Evolutionary conservation across 345 rosid species (phyloP).

Genomic region (Syzygium grande): DNA sequence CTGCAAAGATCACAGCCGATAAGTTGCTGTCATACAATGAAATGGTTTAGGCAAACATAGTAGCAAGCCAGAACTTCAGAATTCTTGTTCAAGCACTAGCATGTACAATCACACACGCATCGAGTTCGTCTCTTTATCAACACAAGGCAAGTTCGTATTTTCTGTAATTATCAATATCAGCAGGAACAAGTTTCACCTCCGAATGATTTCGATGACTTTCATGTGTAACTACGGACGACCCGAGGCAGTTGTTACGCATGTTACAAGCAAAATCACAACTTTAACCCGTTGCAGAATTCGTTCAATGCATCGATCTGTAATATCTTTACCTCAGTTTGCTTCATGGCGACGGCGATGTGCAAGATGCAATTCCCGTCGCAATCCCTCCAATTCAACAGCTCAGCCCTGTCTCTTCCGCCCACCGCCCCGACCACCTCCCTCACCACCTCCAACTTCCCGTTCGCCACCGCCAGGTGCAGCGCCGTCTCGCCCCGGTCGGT

Average conservation of each 20-base stretch:
- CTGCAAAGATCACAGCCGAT: neutral
- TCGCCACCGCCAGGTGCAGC: constrained; percentile 12
- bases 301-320: neutral
- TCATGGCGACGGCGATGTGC: constrained; percentile 10
- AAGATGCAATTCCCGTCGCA: constrained; percentile 3
- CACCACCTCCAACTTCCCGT: neutral
- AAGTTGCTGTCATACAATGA: neutral
- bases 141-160: neutral
- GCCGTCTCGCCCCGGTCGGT: constrained; percentile 13
- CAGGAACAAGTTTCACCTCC: neutral
- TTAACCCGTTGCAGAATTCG: neutral
- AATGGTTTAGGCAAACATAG: neutral
- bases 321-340: constrained; percentile 1
- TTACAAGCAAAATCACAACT: neutral
- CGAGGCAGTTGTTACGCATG: neutral
- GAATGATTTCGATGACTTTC: neutral
- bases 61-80: neutral
- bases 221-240: neutral
- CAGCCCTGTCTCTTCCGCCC: neutral
- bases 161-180: neutral
- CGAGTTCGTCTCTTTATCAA: neutral
- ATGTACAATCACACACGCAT: neutral
- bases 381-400: constrained; percentile 2
- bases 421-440: neutral
- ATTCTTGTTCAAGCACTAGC: neutral